Conservation (phyloP, 2,329 filamentous ascomycete genomes). For the Talaromyces sp. region DNA sequence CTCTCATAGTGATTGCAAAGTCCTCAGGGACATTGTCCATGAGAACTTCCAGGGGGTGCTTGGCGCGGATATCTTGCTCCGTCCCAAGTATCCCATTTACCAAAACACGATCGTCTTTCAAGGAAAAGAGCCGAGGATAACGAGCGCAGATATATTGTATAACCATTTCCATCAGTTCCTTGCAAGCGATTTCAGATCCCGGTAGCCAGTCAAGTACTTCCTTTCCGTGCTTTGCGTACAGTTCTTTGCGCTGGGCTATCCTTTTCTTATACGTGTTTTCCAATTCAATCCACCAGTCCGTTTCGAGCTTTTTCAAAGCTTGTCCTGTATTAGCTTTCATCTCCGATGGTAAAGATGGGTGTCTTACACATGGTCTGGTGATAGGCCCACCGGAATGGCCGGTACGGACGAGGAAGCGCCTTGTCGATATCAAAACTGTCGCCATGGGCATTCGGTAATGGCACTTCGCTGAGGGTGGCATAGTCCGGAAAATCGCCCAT, state of each 20-base stretch:
- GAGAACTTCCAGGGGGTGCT: slow-evolving; percentile 64
- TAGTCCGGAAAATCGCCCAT: slow-evolving; percentile 79
- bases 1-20: slow-evolving; percentile 70
- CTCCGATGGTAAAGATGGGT: background rate
- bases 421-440: slow-evolving; percentile 62
- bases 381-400: slow-evolving; percentile 78
- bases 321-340: background rate
- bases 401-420: slow-evolving; percentile 68
- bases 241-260: slow-evolving; percentile 62
- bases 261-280: slow-evolving; percentile 65
- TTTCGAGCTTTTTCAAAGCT: slow-evolving; percentile 74
- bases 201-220: slow-evolving; percentile 64
- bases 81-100: slow-evolving; percentile 65
- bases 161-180: slow-evolving; percentile 83
- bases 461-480: slow-evolving; percentile 67
- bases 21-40: slow-evolving; percentile 79
- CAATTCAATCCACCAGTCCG: slow-evolving; percentile 86
- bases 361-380: slow-evolving; percentile 85
- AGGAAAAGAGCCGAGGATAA: slow-evolving; percentile 69
- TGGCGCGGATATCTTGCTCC: slow-evolving; percentile 54
- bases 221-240: slow-evolving; percentile 60
- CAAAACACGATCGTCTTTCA: slow-evolving; percentile 54
- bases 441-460: slow-evolving; percentile 57
- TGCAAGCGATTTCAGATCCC: slow-evolving; percentile 72
- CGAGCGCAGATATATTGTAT: slow-evolving; percentile 73